Conservation (phyloP, 345 rosid genomes). For the Hibiscus syriacus region DNA sequence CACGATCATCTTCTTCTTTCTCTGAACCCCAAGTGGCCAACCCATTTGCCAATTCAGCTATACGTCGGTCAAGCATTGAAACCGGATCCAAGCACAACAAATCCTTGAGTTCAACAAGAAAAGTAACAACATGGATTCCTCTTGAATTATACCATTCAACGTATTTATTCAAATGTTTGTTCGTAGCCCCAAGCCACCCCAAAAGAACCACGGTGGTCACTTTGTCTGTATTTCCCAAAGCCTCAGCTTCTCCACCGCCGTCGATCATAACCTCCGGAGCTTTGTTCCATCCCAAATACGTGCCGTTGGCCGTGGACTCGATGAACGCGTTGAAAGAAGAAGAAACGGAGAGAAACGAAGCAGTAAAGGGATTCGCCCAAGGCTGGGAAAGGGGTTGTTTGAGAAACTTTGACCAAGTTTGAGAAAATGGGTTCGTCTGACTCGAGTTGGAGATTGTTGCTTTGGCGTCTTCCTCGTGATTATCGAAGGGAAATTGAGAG, state of each 20-base stretch:
- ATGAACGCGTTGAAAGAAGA: no score
- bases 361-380: constrained; percentile 20
- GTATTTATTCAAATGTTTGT: background rate
- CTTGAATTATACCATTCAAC: constrained; percentile 80
- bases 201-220: no score
- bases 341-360: background rate
- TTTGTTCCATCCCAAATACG: constrained; percentile 35
- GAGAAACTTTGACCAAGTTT: background rate
- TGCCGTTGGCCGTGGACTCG: constrained; percentile 25
- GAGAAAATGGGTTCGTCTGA: background rate
- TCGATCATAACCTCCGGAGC: constrained; percentile 27
- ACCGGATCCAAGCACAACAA: no score
- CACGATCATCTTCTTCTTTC: constrained; percentile 56
- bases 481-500: background rate
- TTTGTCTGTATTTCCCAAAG: constrained; percentile 19
- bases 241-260: constrained; percentile 14
- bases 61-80: constrained; percentile 35
- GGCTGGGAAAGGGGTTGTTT: background rate
- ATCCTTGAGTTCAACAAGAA: no score
- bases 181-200: no score
- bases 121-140: constrained; percentile 68
- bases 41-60: constrained; percentile 38
- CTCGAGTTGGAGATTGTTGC: background rate
- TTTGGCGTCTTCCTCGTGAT: background rate
- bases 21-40: constrained; percentile 50